These are phyloP conservation scores for Bruguiera hainesii DNA, from an alignment of 441 rosid genomes.

Conservation along the genomic window DNA sequence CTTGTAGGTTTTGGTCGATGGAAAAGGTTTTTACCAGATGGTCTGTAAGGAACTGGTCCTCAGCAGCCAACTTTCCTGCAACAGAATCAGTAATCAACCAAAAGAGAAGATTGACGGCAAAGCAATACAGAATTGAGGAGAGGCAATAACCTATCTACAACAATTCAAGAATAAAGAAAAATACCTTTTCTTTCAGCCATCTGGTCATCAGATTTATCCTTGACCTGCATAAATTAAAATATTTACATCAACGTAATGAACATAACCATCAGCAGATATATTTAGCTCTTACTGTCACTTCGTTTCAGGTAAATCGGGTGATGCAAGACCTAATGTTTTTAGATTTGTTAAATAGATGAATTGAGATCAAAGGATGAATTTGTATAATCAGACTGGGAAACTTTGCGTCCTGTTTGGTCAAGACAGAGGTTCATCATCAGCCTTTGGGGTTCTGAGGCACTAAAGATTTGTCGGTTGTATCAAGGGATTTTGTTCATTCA, in stretches of 20 bases:
- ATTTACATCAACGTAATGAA: background rate
- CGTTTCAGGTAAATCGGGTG: too few species aligned
- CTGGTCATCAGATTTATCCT: conserved; percentile 18
- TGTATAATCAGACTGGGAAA: conserved; percentile 1
- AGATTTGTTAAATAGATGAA: background rate
- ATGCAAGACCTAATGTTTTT: background rate
- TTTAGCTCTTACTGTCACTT: background rate
- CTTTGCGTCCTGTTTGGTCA: background rate
- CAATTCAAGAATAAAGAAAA: background rate
- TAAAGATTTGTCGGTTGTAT: background rate
- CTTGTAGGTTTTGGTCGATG: background rate
- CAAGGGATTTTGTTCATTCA: background rate
- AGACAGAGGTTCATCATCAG: background rate
- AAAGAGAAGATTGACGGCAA: too few species aligned
- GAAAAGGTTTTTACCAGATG: conserved; percentile 27
- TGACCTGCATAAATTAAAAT: conserved; percentile 26
- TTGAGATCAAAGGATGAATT: background rate
- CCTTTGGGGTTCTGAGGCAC: background rate
- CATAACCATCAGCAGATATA: background rate
- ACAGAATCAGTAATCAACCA: background rate
- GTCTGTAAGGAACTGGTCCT: conserved; percentile 7
- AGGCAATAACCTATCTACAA: too few species aligned
- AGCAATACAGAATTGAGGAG: too few species aligned
- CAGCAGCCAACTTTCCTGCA: conserved; percentile 27
- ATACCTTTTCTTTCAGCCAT: conserved; percentile 32